A percentile compares a stretch with the other conserved stretches of the same genome.
Evolutionary conservation across 2,329 filamentous ascomycete species (phyloP).

Genomic region (Exophiala viscosa): DNA sequence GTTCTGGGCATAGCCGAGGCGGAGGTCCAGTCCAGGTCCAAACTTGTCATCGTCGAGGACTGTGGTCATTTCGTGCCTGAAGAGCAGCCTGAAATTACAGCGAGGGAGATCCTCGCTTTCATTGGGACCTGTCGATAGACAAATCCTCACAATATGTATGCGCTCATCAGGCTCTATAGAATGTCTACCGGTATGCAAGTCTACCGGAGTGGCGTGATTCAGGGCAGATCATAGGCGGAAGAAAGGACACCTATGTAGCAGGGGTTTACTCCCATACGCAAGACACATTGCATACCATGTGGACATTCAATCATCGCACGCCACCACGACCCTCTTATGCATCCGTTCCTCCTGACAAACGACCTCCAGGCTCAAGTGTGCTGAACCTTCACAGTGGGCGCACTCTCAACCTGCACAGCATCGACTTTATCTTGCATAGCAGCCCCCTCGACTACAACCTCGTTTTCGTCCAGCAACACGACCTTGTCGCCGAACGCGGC

Average conservation of each 20-base stretch:
- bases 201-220: no score
- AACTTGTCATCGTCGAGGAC: conserved; percentile 12
- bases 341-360: no score
- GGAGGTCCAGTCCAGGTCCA: background rate
- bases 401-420: conserved; percentile 14
- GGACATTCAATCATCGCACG: no score
- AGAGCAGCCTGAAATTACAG: conserved; percentile 28
- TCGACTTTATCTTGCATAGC: conserved; percentile 22
- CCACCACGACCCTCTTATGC: no score
- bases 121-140: background rate
- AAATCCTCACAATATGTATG: no score
- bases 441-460: conserved; percentile 28
- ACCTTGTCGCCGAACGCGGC: conserved; percentile 49
- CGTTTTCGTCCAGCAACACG: conserved; percentile 31
- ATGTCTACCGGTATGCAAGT: no score
- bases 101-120: conserved; percentile 14
- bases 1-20: background rate
- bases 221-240: no score
- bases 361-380: no score
- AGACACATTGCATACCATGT: no score
- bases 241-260: no score
- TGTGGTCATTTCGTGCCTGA: conserved; percentile 31
- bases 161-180: no score
- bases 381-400: background rate
- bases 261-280: no score